Evolutionary conservation across 2,329 filamentous ascomycete genomes (phyloP).

Genomic region (Teratosphaeria pseudoeucalypti): DNA sequence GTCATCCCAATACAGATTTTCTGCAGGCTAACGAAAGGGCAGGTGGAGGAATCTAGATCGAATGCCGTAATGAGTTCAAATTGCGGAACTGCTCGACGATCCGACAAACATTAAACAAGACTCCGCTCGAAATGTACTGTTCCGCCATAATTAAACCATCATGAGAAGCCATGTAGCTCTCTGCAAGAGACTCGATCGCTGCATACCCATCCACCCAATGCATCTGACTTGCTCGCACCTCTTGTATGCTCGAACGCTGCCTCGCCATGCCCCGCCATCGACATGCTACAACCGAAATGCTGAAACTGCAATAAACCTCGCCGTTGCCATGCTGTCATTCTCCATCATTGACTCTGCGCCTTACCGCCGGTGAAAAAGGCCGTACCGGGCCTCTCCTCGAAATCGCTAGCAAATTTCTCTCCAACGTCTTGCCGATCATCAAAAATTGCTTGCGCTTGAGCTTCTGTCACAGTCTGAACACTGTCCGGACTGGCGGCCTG

Average conservation of each 20-base stretch:
- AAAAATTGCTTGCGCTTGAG: background rate
- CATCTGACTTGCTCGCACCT: background rate
- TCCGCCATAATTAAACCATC: background rate
- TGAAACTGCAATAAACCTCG: background rate
- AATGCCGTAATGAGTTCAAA: background rate
- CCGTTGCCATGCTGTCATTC: background rate
- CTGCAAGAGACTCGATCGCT: background rate
- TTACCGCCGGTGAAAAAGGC: constrained; percentile 33
- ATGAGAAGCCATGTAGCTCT: background rate
- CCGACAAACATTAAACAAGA: background rate
- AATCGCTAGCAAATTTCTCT: background rate
- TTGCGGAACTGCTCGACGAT: background rate
- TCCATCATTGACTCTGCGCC: background rate
- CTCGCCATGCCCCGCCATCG: background rate
- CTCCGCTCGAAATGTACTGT: background rate
- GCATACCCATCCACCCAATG: background rate
- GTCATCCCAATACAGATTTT: background rate
- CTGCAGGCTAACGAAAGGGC: background rate
- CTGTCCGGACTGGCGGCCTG: constrained; percentile 13
- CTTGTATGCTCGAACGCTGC: background rate
- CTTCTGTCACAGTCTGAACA: constrained; percentile 12
- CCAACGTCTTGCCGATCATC: constrained; percentile 2
- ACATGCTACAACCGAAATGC: background rate
- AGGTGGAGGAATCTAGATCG: constrained; percentile 4
- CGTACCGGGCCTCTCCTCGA: constrained; percentile 5